A percentile compares a stretch with the other conserved stretches of the same genome.
These are phyloP conservation scores for Malania oleifera DNA, from an alignment of 164 flowering plant genomes.

Conservation along the genomic window DNA sequence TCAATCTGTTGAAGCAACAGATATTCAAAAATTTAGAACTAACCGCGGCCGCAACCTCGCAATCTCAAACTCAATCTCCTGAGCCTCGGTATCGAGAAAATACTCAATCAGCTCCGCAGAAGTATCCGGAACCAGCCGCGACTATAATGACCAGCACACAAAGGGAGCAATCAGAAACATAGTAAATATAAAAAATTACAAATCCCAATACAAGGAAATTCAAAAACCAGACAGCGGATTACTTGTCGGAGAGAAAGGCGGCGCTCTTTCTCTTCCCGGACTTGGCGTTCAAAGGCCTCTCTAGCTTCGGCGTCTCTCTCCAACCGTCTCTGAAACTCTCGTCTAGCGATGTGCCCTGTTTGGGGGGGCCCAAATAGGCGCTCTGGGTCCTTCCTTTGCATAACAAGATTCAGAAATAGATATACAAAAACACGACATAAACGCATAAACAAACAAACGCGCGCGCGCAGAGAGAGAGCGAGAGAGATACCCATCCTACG, in stretches of 20 bases:
- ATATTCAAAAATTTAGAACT: constrained; percentile 10
- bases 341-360: constrained; percentile 71
- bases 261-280: constrained; percentile 76
- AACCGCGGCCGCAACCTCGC: constrained; percentile 74
- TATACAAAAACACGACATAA: background rate
- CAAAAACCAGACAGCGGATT: constrained; percentile 1
- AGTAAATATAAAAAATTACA: background rate
- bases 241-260: constrained; percentile 57
- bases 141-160: constrained; percentile 28
- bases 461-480: constrained; percentile 5
- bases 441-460: background rate
- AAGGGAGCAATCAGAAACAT: constrained; percentile 1
- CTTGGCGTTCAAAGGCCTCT: constrained; percentile 64
- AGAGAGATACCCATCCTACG: constrained; percentile 49
- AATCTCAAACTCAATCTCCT: constrained; percentile 80
- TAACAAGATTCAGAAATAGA: background rate
- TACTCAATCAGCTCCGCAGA: constrained; percentile 62
- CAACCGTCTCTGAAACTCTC: constrained; percentile 56
- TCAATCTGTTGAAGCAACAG: background rate
- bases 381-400: constrained; percentile 82
- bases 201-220: constrained; percentile 1
- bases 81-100: constrained; percentile 93
- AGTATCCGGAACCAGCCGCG: constrained; percentile 70
- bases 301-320: constrained; percentile 77
- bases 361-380: constrained; percentile 65